A percentile compares a stretch with the other conserved stretches of the same genome.
phyloP scores from a whole-genome alignment of 2,329 filamentous ascomycete genomes.

The Cordyceps farinosa region DNA sequence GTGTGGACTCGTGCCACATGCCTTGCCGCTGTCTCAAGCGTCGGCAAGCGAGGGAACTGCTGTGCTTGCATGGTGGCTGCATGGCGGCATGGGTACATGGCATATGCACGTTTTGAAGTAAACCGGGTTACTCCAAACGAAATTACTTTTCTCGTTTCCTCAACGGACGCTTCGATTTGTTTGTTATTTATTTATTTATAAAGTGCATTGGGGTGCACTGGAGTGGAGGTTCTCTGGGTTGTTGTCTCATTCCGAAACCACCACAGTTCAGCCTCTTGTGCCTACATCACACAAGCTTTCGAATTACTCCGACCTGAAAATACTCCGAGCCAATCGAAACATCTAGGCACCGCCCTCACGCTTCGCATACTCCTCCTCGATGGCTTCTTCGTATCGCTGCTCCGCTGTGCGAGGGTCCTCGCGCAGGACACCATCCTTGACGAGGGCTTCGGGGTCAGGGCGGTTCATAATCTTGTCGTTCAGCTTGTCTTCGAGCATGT shows the following conservation, averaged over 20 bases:
- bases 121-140: background rate
- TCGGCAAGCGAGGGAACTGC: background rate
- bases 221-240: constrained; percentile 3
- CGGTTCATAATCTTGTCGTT: constrained; percentile 82
- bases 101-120: background rate
- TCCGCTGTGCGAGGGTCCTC: constrained; percentile 60
- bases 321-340: background rate
- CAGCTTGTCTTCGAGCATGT: constrained; percentile 81
- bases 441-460: constrained; percentile 70
- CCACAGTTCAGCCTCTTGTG: constrained; percentile 3
- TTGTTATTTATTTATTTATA: background rate
- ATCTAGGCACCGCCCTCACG: constrained; percentile 56
- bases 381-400: constrained; percentile 57
- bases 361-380: constrained; percentile 62
- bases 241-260: constrained; percentile 11
- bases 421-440: constrained; percentile 75
- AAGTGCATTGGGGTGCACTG: background rate
- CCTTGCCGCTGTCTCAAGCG: background rate
- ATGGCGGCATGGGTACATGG: background rate
- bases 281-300: background rate
- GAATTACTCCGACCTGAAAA: background rate
- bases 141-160: background rate
- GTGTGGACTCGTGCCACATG: background rate
- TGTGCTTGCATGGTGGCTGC: background rate
- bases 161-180: background rate